Percentiles rank a stretch among this genome's conserved stretches.
phyloP scores from a whole-genome alignment of 768 basidiomycete species.

The Leccinum truebloodii region DNA sequence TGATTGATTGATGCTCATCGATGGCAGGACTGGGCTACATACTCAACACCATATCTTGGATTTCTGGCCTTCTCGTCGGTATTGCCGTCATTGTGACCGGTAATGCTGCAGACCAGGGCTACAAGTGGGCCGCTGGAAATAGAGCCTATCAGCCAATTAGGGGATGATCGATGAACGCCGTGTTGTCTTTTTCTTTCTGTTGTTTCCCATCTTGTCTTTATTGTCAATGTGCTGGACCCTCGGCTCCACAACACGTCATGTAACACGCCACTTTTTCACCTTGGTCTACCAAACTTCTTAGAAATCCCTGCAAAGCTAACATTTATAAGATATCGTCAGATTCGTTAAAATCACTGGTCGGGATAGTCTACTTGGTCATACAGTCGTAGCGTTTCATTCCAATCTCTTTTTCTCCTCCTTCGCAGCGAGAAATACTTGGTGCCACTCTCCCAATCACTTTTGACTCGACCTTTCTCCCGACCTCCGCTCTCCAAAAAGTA shows the following conservation, averaged over 20 bases:
- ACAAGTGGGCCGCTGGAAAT: conserved; percentile 78
- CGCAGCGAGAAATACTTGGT: conserved; percentile 79
- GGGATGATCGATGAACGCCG: conserved; percentile 21
- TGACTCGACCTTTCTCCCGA: conserved; percentile 69
- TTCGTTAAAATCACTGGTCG: conserved; percentile 40
- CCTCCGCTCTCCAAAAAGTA: conserved; percentile 62
- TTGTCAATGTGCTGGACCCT: not conserved
- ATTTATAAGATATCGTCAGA: not conserved
- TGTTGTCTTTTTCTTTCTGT: not conserved
- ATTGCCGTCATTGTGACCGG: conserved; percentile 62
- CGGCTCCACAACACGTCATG: not conserved
- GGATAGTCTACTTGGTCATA: conserved; percentile 87
- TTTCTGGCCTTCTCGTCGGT: conserved; percentile 51
- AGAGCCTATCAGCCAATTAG: conserved; percentile 53
- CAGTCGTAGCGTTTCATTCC: conserved; percentile 82
- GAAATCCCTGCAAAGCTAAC: not conserved
- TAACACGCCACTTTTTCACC: not conserved
- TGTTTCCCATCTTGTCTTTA: not conserved
- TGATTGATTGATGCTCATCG: conserved; percentile 3
- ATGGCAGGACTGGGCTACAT: conserved; percentile 59
- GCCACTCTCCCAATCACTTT: conserved; percentile 64
- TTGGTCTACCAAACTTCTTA: not conserved
- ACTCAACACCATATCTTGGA: conserved; percentile 63
- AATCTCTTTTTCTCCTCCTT: conserved; percentile 80
- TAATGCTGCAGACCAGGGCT: conserved; percentile 45